These are phyloP conservation scores for Lactarius hengduanensis DNA, from an alignment of 768 basidiomycete genomes.

Conservation along the genomic window DNA sequence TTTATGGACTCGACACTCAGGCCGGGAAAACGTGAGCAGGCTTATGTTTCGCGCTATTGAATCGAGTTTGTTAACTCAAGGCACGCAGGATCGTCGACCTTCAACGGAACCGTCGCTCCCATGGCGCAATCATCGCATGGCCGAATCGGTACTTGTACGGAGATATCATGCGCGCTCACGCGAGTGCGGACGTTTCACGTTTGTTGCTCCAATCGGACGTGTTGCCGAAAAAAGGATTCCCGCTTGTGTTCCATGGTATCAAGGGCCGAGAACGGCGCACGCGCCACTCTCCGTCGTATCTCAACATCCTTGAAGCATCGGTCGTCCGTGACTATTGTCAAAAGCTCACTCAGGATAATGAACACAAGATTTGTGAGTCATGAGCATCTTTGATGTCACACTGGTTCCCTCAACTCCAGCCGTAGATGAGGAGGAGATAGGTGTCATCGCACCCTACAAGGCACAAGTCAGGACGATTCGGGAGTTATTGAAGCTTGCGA, in stretches of 20 bases:
- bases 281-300: conserved; percentile 41
- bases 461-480: conserved; percentile 47
- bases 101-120: conserved; percentile 64
- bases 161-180: conserved; percentile 38
- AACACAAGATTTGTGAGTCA: conserved; percentile 37
- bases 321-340: conserved; percentile 38
- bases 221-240: conserved; percentile 34
- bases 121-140: conserved; percentile 56
- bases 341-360: conserved; percentile 31
- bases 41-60: neutral
- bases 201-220: conserved; percentile 32
- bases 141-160: conserved; percentile 62
- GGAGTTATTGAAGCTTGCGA: conserved; percentile 26
- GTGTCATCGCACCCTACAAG: conserved; percentile 61
- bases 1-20: conserved; percentile 24
- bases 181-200: conserved; percentile 32
- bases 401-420: neutral
- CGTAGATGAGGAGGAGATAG: conserved; percentile 53
- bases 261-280: conserved; percentile 40
- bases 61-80: neutral
- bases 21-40: conserved; percentile 24
- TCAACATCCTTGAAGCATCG: conserved; percentile 40
- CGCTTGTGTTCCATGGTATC: conserved; percentile 39
- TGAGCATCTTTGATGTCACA: neutral
- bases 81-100: conserved; percentile 56